Evolutionary conservation across 2,329 filamentous ascomycete genomes (phyloP).

Genomic region (Fusarium oligoseptatum): DNA sequence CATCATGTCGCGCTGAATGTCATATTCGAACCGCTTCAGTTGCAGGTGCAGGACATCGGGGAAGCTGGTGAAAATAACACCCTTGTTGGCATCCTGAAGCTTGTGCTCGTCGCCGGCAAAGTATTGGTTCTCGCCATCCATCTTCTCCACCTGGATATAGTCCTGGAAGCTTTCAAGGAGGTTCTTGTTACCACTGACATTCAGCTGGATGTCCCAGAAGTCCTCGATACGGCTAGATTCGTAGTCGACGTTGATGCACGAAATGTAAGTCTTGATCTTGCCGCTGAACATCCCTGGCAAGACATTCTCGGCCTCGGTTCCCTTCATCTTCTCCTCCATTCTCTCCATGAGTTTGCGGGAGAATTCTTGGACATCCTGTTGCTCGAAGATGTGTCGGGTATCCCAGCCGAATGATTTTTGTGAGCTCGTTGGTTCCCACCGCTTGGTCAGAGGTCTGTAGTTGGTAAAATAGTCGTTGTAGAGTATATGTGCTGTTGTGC

Average conservation of each 20-base stretch:
- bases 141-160: slow-evolving; percentile 95
- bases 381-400: slow-evolving; percentile 96
- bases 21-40: slow-evolving; percentile 97
- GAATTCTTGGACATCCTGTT: slow-evolving; percentile 97
- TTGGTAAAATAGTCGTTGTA: slow-evolving; percentile 95
- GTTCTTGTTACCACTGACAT: slow-evolving; percentile 93
- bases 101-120: slow-evolving; percentile 91
- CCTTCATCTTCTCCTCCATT: slow-evolving; percentile 98
- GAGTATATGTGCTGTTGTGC: slow-evolving; percentile 90
- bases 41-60: slow-evolving; percentile 95
- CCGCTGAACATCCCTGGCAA: slow-evolving; percentile 93
- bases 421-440: slow-evolving; percentile 92
- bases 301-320: slow-evolving; percentile 89
- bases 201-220: slow-evolving; percentile 99
- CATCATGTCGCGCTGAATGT: slow-evolving; percentile 95
- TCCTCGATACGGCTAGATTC: slow-evolving; percentile 96
- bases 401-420: slow-evolving; percentile 99
- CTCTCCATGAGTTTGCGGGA: slow-evolving; percentile 97
- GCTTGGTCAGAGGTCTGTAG: slow-evolving; percentile 87
- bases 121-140: slow-evolving; percentile 99
- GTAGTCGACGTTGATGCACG: slow-evolving; percentile 98
- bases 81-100: slow-evolving; percentile 96
- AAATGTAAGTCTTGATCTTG: slow-evolving; percentile 98
- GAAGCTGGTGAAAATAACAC: slow-evolving; percentile 96
- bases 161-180: slow-evolving; percentile 95